phyloP scores from a whole-genome alignment of 495 filamentous ascomycete genomes.

The Chaetomium cochliodes region DNA sequence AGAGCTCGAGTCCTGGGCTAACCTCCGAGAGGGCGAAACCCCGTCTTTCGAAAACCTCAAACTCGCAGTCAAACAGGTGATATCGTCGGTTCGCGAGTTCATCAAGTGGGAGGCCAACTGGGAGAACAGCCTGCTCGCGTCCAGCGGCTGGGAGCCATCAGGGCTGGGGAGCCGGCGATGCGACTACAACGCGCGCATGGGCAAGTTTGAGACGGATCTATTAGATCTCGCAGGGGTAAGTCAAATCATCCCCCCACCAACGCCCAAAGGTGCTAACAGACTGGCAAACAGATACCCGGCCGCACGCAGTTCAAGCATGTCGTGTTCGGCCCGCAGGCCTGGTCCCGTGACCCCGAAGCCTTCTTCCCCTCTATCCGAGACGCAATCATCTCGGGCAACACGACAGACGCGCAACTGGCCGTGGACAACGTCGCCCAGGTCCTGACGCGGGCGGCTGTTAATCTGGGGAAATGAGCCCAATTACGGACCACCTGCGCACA shows the following conservation, averaged over 20 bases:
- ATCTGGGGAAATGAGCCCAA: slow-evolving; percentile 8
- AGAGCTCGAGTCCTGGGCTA: slow-evolving; percentile 63
- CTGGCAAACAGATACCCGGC: slow-evolving; percentile 65
- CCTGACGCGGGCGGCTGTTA: slow-evolving; percentile 60
- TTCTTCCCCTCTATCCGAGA: slow-evolving; percentile 87
- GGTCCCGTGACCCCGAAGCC: slow-evolving; percentile 65
- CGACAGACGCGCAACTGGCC: slow-evolving; percentile 65
- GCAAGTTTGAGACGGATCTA: slow-evolving; percentile 76
- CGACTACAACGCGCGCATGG: slow-evolving; percentile 70
- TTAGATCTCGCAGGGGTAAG: slow-evolving; percentile 78
- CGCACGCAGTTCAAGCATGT: slow-evolving; percentile 95
- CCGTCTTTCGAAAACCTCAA: slow-evolving; percentile 60
- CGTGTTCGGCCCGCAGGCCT: slow-evolving; percentile 77
- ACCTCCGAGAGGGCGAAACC: slow-evolving; percentile 31
- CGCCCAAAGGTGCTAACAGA: not conserved
- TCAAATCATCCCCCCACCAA: too few relatives aligned
- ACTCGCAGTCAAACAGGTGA: slow-evolving; percentile 60
- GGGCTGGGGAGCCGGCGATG: slow-evolving; percentile 61
- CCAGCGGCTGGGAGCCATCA: slow-evolving; percentile 68
- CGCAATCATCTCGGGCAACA: slow-evolving; percentile 69
- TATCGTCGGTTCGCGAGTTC: slow-evolving; percentile 60
- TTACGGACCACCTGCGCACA: not conserved
- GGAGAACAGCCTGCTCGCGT: slow-evolving; percentile 64
- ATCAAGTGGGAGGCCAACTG: slow-evolving; percentile 68
- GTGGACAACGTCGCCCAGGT: slow-evolving; percentile 70